Conservation (phyloP, 2,329 filamentous ascomycete genomes). For the Ophiosphaerella korrae region DNA sequence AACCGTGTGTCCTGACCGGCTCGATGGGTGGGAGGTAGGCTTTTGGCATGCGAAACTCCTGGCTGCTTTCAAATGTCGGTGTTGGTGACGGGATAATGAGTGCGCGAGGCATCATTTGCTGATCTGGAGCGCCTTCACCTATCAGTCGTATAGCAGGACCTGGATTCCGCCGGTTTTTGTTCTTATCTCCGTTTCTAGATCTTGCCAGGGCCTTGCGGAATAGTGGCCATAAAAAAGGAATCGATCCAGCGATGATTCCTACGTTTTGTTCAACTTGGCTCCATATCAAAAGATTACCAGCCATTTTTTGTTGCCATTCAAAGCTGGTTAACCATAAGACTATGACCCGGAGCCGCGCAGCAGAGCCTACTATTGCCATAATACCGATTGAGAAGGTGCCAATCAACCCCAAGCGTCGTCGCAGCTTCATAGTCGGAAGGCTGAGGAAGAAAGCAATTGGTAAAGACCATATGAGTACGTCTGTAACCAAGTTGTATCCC, state of each 20-base stretch:
- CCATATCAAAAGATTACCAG: constrained; percentile 34
- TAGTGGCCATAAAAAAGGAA: constrained; percentile 38
- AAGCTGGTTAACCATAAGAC: constrained; percentile 32
- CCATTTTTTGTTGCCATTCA: constrained; percentile 17
- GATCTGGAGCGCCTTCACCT: constrained; percentile 8
- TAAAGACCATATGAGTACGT: constrained; percentile 20
- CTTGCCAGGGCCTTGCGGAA: constrained; percentile 16
- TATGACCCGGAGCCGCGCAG: constrained; percentile 32
- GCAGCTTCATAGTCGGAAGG: constrained; percentile 50
- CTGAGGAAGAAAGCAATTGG: constrained; percentile 52
- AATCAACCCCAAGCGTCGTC: constrained; percentile 57
- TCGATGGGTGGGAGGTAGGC: constrained; percentile 21
- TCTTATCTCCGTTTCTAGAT: neutral
- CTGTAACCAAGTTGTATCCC: constrained; percentile 46
- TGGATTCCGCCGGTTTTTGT: constrained; percentile 17
- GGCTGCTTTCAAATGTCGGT: constrained; percentile 19
- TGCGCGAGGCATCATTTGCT: constrained; percentile 16
- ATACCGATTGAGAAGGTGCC: constrained; percentile 42
- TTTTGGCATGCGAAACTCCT: constrained; percentile 21
- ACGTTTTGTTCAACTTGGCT: constrained; percentile 39
- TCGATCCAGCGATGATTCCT: constrained; percentile 38
- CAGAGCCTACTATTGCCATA: constrained; percentile 37
- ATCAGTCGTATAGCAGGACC: constrained; percentile 18
- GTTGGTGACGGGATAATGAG: constrained; percentile 32
- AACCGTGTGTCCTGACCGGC: constrained; percentile 5